Evolutionary conservation across 768 basidiomycete species (phyloP).

Genomic region (Astraeus odoratus): DNA sequence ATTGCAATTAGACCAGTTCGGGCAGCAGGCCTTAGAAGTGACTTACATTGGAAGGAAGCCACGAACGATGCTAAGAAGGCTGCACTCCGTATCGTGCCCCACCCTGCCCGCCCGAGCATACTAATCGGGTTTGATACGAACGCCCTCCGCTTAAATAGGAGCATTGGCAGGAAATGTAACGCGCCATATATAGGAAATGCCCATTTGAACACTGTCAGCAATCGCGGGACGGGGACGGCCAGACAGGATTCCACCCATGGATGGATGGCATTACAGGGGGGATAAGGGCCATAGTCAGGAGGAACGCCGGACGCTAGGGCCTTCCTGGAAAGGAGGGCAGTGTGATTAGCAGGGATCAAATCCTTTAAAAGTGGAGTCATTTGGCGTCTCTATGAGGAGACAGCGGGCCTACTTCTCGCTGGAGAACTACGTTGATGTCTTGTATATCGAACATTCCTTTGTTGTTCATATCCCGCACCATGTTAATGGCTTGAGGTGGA

Average conservation of each 20-base stretch:
- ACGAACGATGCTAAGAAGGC: constrained; percentile 85
- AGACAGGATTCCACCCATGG: constrained; percentile 55
- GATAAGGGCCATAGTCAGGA: constrained; percentile 46
- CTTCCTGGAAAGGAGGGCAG: constrained; percentile 40
- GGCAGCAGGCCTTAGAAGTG: neutral
- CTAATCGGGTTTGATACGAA: constrained; percentile 60
- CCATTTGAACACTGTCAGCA: constrained; percentile 77
- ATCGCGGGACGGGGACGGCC: constrained; percentile 44
- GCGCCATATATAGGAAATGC: constrained; percentile 83
- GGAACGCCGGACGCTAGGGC: constrained; percentile 26
- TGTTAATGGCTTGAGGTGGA: constrained; percentile 47
- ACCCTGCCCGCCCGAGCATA: constrained; percentile 56
- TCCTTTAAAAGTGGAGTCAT: constrained; percentile 32
- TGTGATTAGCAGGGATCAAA: constrained; percentile 44
- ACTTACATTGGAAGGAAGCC: constrained; percentile 71
- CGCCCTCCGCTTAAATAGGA: constrained; percentile 69
- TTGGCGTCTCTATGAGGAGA: neutral
- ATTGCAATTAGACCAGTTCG: neutral
- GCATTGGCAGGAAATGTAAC: constrained; percentile 79
- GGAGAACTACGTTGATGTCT: constrained; percentile 51
- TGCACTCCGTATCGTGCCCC: constrained; percentile 77
- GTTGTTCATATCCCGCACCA: constrained; percentile 57
- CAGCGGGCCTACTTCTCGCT: constrained; percentile 35
- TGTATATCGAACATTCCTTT: constrained; percentile 47
- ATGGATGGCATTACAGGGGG: constrained; percentile 70